phyloP scores from a whole-genome alignment of 2,329 filamentous ascomycete species.

The Rhinocladiella mackenziei region DNA sequence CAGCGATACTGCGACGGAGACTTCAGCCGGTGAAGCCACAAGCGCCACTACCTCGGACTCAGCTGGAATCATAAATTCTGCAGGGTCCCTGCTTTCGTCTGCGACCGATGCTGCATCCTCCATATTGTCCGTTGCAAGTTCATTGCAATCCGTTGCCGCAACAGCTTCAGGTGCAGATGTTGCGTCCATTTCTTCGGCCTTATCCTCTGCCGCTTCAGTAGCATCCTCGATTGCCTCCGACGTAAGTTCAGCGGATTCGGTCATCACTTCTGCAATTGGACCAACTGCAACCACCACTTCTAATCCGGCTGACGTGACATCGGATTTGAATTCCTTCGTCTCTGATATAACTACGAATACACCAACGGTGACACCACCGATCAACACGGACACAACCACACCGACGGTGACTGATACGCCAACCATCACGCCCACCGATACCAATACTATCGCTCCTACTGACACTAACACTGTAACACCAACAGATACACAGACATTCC shows the following conservation, averaged over 20 bases:
- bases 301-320: slow-evolving; percentile 7
- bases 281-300: slow-evolving; percentile 10
- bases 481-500: too few relatives aligned
- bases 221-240: slow-evolving; percentile 21
- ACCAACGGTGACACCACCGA: background rate
- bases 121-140: slow-evolving; percentile 22
- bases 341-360: slow-evolving; percentile 3
- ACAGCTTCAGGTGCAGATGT: slow-evolving; percentile 18
- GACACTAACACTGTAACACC: slow-evolving; percentile 31
- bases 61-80: slow-evolving; percentile 8
- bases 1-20: slow-evolving; percentile 10
- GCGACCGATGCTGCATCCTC: slow-evolving; percentile 21
- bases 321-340: slow-evolving; percentile 4
- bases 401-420: slow-evolving; percentile 6
- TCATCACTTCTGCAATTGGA: slow-evolving; percentile 12
- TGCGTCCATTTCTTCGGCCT: slow-evolving; percentile 20
- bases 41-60: slow-evolving; percentile 19
- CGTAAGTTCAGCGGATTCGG: slow-evolving; percentile 17
- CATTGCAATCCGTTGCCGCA: slow-evolving; percentile 17
- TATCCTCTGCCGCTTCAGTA: slow-evolving; percentile 20
- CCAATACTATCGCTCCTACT: slow-evolving; percentile 15
- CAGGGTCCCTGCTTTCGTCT: slow-evolving; percentile 14
- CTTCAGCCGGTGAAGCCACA: slow-evolving; percentile 25
- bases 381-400: slow-evolving; percentile 1
- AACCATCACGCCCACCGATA: slow-evolving; percentile 5